Percentiles rank a stretch among this genome's conserved stretches.
Evolutionary conservation across 2,329 filamentous ascomycete species (phyloP).

Genomic region (Bipolaris bicolor): DNA sequence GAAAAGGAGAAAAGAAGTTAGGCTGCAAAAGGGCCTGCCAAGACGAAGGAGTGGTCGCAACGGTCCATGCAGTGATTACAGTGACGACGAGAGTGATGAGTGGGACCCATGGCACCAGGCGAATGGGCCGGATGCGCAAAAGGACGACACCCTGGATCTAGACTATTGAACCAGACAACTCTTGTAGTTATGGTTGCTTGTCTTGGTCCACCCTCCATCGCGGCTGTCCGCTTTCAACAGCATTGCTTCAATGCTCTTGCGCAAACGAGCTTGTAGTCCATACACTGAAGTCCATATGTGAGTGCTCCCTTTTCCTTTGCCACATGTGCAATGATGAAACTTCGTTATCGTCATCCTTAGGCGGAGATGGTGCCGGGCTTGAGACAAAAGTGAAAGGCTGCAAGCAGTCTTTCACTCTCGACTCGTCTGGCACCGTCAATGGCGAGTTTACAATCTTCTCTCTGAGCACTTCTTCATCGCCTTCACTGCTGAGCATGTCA

Average conservation of each 20-base stretch:
- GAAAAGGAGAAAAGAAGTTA: constrained; percentile 32
- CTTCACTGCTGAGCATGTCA: too few species aligned
- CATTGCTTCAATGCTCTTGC: neutral
- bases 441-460: constrained; percentile 48
- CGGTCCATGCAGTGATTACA: constrained; percentile 20
- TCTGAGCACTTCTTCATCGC: constrained; percentile 32
- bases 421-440: constrained; percentile 32
- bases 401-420: constrained; percentile 27
- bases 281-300: constrained; percentile 6
- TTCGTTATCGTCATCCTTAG: constrained; percentile 97
- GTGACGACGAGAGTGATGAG: constrained; percentile 47
- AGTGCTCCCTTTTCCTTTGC: constrained; percentile 10
- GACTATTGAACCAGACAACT: constrained; percentile 51
- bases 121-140: constrained; percentile 52
- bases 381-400: constrained; percentile 30
- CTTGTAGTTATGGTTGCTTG: neutral
- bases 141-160: constrained; percentile 50
- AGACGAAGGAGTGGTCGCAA: constrained; percentile 14
- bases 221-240: neutral
- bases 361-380: constrained; percentile 60
- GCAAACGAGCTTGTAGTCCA: neutral
- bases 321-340: constrained; percentile 72
- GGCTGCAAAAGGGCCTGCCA: constrained; percentile 19
- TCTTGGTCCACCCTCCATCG: neutral
- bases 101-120: constrained; percentile 55